Conservation (phyloP, 148 eudicot species). For the Vaccinium vitisidaea region DNA sequence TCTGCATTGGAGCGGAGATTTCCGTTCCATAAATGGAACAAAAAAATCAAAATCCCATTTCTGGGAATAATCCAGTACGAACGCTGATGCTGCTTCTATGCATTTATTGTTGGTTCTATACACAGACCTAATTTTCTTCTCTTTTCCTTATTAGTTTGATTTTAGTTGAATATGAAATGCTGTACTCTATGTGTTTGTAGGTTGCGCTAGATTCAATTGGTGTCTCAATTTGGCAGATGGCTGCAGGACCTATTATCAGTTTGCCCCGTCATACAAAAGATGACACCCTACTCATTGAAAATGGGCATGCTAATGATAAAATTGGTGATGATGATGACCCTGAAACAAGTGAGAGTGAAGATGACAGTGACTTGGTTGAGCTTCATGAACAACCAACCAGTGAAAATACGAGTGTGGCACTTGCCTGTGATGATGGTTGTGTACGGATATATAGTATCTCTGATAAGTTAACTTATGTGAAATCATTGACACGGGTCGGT, state of each 20-base stretch:
- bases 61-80: neutral
- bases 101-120: conserved; percentile 1
- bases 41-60: neutral
- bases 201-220: conserved; percentile 71
- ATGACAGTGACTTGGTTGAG: conserved; percentile 41
- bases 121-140: neutral
- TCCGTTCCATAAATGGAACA: neutral
- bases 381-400: conserved; percentile 34
- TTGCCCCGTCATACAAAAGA: conserved; percentile 12
- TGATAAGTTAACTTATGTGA: conserved; percentile 53
- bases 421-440: conserved; percentile 96
- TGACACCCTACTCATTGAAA: conserved; percentile 27
- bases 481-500: conserved; percentile 81
- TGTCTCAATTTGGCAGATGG: conserved; percentile 91
- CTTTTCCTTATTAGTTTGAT: neutral
- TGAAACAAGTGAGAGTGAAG: conserved; percentile 51
- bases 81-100: neutral
- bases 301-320: conserved; percentile 50
- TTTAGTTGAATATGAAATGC: neutral
- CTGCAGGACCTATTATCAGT: conserved; percentile 41
- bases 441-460: conserved; percentile 61
- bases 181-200: conserved; percentile 33
- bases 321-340: conserved; percentile 35
- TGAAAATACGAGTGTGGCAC: conserved; percentile 46
- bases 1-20: neutral